These are phyloP conservation scores for Penicillium sp. DNA, from an alignment of 2,329 filamentous ascomycete genomes.

Conservation along the genomic window DNA sequence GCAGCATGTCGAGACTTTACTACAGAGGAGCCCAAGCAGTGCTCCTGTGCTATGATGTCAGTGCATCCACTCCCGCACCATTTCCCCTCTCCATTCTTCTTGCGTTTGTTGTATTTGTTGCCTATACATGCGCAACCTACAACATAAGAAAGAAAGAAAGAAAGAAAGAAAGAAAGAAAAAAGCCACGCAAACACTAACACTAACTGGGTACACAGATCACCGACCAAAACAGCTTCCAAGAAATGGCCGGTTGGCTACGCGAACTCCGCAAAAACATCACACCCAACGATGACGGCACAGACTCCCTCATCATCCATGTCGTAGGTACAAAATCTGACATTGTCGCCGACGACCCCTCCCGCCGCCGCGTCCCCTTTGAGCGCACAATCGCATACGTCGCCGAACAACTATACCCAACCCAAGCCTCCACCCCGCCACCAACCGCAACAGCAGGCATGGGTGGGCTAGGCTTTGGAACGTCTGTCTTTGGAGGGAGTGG, in stretches of 20 bases:
- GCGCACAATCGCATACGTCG: slow-evolving; percentile 88
- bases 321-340: slow-evolving; percentile 88
- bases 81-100: neutral
- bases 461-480: slow-evolving; percentile 12
- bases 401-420: slow-evolving; percentile 74
- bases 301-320: slow-evolving; percentile 78
- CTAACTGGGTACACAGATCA: slow-evolving; percentile 46
- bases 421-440: slow-evolving; percentile 59
- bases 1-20: slow-evolving; percentile 88
- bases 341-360: slow-evolving; percentile 73
- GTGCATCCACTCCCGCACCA: neutral
- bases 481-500: slow-evolving; percentile 18
- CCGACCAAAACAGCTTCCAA: slow-evolving; percentile 70
- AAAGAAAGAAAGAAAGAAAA: too few species aligned
- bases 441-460: slow-evolving; percentile 41
- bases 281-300: slow-evolving; percentile 46
- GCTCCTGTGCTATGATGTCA: slow-evolving; percentile 73
- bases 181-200: neutral
- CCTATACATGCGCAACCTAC: neutral
- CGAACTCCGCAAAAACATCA: slow-evolving; percentile 70
- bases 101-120: neutral
- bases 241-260: slow-evolving; percentile 89
- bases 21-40: slow-evolving; percentile 92
- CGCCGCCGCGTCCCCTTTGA: slow-evolving; percentile 83
- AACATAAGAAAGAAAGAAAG: neutral